These are phyloP conservation scores for Domatiomyces catenatus DNA, from an alignment of 2,329 filamentous ascomycete species.

Conservation along the genomic window DNA sequence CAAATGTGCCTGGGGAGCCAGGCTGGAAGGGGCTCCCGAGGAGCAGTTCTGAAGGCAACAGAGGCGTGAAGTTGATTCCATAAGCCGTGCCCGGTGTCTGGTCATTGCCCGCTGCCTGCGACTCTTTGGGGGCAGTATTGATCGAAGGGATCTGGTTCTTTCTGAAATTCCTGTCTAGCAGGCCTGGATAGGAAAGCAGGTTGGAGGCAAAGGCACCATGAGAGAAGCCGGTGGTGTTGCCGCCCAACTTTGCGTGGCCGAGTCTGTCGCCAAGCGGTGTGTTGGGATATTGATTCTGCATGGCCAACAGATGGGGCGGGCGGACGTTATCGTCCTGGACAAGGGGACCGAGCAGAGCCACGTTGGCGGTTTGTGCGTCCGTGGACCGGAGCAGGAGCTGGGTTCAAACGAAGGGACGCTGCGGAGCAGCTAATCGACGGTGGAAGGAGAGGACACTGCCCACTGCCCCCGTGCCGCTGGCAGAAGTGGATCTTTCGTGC, in stretches of 20 bases:
- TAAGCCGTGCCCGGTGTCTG: constrained; percentile 74
- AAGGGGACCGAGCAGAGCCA: constrained; percentile 60
- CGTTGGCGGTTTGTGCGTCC: constrained; percentile 9
- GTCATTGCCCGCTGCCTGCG: constrained; percentile 48
- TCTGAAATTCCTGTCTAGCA: constrained; percentile 73
- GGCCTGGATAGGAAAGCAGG: constrained; percentile 53
- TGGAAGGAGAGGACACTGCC: constrained; percentile 8
- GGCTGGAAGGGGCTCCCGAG: constrained; percentile 95
- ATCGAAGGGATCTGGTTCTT: constrained; percentile 75
- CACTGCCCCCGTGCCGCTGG: background rate
- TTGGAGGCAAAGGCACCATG: constrained; percentile 86
- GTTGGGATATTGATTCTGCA: constrained; percentile 64
- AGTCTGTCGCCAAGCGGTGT: constrained; percentile 13
- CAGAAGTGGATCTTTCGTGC: background rate
- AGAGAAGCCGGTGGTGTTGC: constrained; percentile 69
- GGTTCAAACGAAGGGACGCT: background rate
- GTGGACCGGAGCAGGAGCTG: constrained; percentile 2
- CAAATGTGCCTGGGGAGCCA: constrained; percentile 77
- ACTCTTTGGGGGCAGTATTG: constrained; percentile 60
- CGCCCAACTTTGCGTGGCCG: constrained; percentile 41
- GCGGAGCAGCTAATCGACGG: background rate
- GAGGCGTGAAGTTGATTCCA: constrained; percentile 96
- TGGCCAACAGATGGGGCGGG: constrained; percentile 48
- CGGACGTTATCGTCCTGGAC: constrained; percentile 73
- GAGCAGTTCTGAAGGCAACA: constrained; percentile 84